Base-by-base conservation (phyloP, 2,329 filamentous ascomycete species). In the Aspergillus fijiensis region DNA sequence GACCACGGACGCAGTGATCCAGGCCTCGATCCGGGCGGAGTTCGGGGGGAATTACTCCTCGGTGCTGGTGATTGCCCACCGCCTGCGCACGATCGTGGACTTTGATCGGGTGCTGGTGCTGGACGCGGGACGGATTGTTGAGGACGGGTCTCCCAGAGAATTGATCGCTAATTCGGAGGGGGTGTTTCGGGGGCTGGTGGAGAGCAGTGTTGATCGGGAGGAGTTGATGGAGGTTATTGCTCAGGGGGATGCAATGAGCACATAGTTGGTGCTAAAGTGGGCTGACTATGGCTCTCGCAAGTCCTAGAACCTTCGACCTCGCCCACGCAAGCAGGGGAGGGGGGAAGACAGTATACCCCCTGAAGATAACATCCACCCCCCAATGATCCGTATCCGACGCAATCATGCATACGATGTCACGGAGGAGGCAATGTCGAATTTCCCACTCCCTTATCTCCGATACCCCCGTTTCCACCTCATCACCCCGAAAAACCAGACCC, bases 41-140 rank as follows among this genome's bases (percentile, higher is more conserved):
- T 91, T 91, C 63, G 84, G 80, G 0, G 55, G 59, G 12, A 65
- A 67, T 52, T 84, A 84, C 64, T 84, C 83, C 47, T 91, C 89
- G 0, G 77, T 92, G 29, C 74, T 92, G 21, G 88, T 91, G 21
- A 91, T 92, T 69, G 89, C 89, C 1, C 89, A 92, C 70, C 82
- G 89, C 1, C 78, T 92, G 57, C 89, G 86, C 72, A 91, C 89
- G 0, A 89, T 92, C 74, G 87, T 85, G 2, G 89, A 91, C 73
- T 91, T 91, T 69, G 89, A 91, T 72, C 82, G 85, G 62, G 88
- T 92, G 59, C 77, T 91, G 12, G 89, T 92, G 4, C 77, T 92
- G 60, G 84, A 84, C 57, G 87, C 89, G 48, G 89, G 89, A 0
- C 75, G 75, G 39, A 87, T 88, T 0, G 83, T 85, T 16, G 89